These are phyloP conservation scores for Clohesyomyces aquaticus DNA, from an alignment of 495 filamentous ascomycete genomes.

Conservation along the genomic window DNA sequence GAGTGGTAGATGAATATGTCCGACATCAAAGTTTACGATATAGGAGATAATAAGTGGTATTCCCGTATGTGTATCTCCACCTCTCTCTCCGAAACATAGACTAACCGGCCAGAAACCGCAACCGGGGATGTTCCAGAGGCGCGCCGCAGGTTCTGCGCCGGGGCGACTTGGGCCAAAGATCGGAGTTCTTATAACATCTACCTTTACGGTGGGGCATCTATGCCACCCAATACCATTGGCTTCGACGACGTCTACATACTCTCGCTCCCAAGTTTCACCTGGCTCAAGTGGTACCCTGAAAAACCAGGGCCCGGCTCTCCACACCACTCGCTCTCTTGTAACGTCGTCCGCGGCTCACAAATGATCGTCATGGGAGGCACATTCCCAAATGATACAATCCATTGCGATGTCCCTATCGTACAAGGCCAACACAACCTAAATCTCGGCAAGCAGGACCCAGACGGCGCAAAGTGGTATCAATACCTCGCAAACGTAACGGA, in stretches of 20 bases:
- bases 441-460: conserved; percentile 46
- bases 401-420: conserved; percentile 41
- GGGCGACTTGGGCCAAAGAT: conserved; percentile 55
- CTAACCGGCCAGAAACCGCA: conserved; percentile 47
- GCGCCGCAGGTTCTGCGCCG: conserved; percentile 58
- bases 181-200: conserved; percentile 59
- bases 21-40: conserved; percentile 56
- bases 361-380: conserved; percentile 53
- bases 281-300: conserved; percentile 54
- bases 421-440: conserved; percentile 51
- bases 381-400: conserved; percentile 17
- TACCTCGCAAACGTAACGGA: conserved; percentile 45
- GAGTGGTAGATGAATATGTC: not conserved
- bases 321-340: conserved; percentile 55
- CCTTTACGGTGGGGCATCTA: conserved; percentile 55
- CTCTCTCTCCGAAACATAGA: not conserved
- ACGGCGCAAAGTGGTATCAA: conserved; percentile 46
- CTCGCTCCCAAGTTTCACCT: conserved; percentile 55
- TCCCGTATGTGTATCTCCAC: not conserved
- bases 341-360: conserved; percentile 51
- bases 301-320: conserved; percentile 11
- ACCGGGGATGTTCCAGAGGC: conserved; percentile 52
- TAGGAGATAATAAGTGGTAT: conserved; percentile 57
- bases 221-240: conserved; percentile 45
- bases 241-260: conserved; percentile 63